Evolutionary conservation across 805 yeast species (phyloP).

Genomic region (Candida fluviatilis): DNA sequence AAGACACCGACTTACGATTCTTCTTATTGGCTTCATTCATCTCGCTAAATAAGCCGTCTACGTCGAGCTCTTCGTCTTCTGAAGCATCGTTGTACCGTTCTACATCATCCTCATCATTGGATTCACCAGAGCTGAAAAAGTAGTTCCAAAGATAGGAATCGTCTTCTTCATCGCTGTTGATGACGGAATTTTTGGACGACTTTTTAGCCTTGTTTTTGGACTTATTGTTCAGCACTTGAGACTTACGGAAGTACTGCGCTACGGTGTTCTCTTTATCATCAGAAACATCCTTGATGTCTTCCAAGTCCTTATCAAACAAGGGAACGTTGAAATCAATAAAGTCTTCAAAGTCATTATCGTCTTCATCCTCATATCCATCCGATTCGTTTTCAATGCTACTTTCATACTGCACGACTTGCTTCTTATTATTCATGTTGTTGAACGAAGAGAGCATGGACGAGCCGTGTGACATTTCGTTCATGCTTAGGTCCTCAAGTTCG

Average conservation of each 20-base stretch:
- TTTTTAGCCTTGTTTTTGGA: conserved; percentile 8
- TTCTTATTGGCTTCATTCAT: conserved; percentile 14
- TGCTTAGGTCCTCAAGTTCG: conserved; percentile 26
- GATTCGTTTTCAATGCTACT: conserved; percentile 32
- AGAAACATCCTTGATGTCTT: conserved; percentile 5
- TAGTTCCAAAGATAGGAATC: conserved; percentile 74
- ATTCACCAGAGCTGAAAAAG: conserved; percentile 48
- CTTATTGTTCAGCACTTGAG: conserved; percentile 2
- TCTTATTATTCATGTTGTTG: conserved; percentile 19
- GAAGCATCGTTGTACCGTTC: conserved; percentile 5
- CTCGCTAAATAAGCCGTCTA: conserved; percentile 22
- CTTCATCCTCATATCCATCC: conserved; percentile 25
- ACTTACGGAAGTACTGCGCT: conserved; percentile 1
- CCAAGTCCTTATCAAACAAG: conserved; percentile 13
- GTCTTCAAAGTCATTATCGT: conserved; percentile 41
- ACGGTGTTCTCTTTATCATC: background rate
- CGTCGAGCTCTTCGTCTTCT: conserved; percentile 8
- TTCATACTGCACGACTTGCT: conserved; percentile 39
- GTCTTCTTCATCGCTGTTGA: conserved; percentile 47
- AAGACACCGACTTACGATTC: background rate
- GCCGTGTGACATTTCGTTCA: conserved; percentile 11
- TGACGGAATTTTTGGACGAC: conserved; percentile 9
- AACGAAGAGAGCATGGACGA: conserved; percentile 16
- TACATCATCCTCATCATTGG: conserved; percentile 17
- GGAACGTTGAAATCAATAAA: conserved; percentile 34